These are phyloP conservation scores for Paecilomyces sp. DNA, from an alignment of 2,329 filamentous ascomycete species.

Conservation along the genomic window DNA sequence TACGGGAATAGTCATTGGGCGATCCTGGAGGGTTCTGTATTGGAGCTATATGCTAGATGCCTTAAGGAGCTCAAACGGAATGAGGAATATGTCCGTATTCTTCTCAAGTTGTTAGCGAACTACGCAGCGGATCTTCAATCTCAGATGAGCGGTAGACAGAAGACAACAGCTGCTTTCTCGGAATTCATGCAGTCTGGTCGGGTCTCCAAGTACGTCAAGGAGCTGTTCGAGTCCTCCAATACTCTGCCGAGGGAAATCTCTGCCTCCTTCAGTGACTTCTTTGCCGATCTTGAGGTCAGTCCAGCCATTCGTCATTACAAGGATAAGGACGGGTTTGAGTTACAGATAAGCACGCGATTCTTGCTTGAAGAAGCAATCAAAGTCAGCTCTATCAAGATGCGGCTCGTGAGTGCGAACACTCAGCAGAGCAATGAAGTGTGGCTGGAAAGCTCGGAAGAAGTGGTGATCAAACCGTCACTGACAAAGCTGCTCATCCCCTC, in stretches of 20 bases:
- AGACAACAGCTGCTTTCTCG: slow-evolving; percentile 21
- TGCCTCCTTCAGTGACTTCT: slow-evolving; percentile 66
- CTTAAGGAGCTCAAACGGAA: slow-evolving; percentile 67
- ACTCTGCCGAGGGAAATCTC: slow-evolving; percentile 55
- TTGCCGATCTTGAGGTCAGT: slow-evolving; percentile 61
- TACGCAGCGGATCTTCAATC: slow-evolving; percentile 28
- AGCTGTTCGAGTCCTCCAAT: slow-evolving; percentile 42
- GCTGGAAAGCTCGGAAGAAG: slow-evolving; percentile 45
- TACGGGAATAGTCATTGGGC: slow-evolving; percentile 76
- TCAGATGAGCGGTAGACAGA: slow-evolving; percentile 21
- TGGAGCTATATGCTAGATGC: slow-evolving; percentile 79
- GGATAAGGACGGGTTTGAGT: slow-evolving; percentile 65
- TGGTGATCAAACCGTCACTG: slow-evolving; percentile 49
- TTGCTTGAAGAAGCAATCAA: slow-evolving; percentile 64
- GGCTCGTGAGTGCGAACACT: slow-evolving; percentile 47
- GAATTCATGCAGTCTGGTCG: slow-evolving; percentile 21
- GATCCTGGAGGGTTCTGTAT: slow-evolving; percentile 70
- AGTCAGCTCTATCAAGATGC: slow-evolving; percentile 58
- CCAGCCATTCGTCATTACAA: slow-evolving; percentile 63
- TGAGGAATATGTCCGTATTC: slow-evolving; percentile 71
- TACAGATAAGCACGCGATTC: slow-evolving; percentile 63
- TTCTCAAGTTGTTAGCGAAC: slow-evolving; percentile 56
- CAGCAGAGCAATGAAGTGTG: slow-evolving; percentile 58
- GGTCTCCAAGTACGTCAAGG: slow-evolving; percentile 28
- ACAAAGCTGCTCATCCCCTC: slow-evolving; percentile 46